Evolutionary conservation across 371 early-diverging fungal species (phyloP), one percentile per base, ranked within the genome.

Genomic region (Mucor lusitanicus): DNA sequence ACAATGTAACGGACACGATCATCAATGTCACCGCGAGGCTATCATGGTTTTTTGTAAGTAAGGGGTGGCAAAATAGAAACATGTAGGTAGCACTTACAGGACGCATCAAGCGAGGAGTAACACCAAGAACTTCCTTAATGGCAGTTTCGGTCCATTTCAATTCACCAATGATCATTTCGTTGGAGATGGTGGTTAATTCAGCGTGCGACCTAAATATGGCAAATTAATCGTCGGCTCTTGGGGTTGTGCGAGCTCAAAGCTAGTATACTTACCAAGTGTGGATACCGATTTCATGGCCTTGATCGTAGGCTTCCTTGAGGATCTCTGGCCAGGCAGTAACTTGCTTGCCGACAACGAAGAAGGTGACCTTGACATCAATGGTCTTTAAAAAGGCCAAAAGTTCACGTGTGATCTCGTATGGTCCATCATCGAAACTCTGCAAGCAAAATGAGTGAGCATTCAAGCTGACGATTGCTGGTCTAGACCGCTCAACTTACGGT

Each of bases 31-130:
- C 84, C 84, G 56, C 80, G 78, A 70, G 84, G 83, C 72, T 72
- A 39, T n/a, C n/a, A n/a, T n/a, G n/a, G n/a, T n/a, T n/a, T n/a
- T n/a, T n/a, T n/a, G n/a, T n/a, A 27, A 53, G 25, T 53, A 53
- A 53, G 53, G 50, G 25, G 53, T 15, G 61, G n/a, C 55, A 33
- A 35, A 35, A 35, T 5, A 37, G 12, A 23, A 21, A 23, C 11
- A 11, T 3, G 15, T 46, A 37, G 35, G 27, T 12, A 42, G 40
- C 5, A 61, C 65, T 72, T 72, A 72, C 72, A 39, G 89, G 89
- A 53, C 91, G 84, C 80, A 79, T 84, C 72, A 88, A 88, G 68
- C 83, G 79, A 55, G 88, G 81, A 39, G 83, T 83, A 50, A 82
- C 80, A 66, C 90, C 90, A 33, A 80, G 81, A 42, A 86, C 80